Evolutionary conservation across 371 early-diverging fungal genomes (phyloP).

Genomic region (Rhizopus arrhizus): DNA sequence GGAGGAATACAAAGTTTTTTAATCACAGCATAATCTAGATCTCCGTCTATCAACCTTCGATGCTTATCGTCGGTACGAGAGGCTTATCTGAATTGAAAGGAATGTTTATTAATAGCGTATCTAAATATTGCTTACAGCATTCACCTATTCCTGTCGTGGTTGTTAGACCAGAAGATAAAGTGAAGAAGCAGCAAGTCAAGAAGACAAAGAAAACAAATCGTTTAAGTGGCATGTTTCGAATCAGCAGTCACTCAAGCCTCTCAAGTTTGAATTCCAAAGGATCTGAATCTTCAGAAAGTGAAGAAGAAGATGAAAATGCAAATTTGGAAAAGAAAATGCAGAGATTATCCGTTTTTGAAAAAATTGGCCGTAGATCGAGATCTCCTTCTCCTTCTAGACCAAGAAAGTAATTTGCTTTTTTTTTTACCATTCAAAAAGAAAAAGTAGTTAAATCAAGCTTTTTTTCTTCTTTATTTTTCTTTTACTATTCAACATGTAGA

Average conservation of each 20-base stretch:
- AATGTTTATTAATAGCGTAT: conserved; percentile 60
- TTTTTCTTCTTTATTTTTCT: too few relatives aligned
- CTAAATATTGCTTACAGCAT: conserved; percentile 63
- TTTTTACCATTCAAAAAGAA: neutral
- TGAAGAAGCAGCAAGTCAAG: conserved; percentile 41
- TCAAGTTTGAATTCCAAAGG: conserved; percentile 28
- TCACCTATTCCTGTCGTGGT: conserved; percentile 62
- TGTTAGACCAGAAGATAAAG: conserved; percentile 59
- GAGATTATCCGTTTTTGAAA: conserved; percentile 38
- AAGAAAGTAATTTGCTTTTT: conserved; percentile 8
- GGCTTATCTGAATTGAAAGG: conserved; percentile 62
- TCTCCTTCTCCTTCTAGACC: conserved; percentile 40
- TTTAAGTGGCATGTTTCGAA: conserved; percentile 49
- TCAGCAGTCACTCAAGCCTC: conserved; percentile 32
- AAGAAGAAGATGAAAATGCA: conserved; percentile 22
- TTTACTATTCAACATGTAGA: too few relatives aligned
- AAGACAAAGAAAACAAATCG: conserved; percentile 45
- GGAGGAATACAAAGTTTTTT: too few relatives aligned
- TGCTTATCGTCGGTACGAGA: conserved; percentile 67
- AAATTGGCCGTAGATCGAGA: conserved; percentile 41
- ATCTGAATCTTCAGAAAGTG: conserved; percentile 30
- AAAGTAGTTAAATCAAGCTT: too few relatives aligned
- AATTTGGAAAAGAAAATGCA: conserved; percentile 35
- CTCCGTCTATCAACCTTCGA: conserved; percentile 58
- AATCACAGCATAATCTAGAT: conserved; percentile 37